Conservation (phyloP, 352 stramenopile species). For the Pythium biforme region DNA sequence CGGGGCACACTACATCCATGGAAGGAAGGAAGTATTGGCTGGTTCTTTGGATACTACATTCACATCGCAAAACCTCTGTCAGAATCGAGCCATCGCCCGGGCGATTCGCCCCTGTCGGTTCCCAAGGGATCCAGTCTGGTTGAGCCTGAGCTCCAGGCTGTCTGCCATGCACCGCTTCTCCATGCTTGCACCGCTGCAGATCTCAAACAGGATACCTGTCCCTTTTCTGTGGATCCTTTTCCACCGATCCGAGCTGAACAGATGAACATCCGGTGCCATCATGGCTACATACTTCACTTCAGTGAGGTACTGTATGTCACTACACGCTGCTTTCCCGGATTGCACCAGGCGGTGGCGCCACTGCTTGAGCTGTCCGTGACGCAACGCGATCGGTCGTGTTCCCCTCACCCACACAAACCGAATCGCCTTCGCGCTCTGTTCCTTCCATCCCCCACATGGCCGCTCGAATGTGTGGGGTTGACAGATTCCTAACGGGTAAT, state of each 20-base stretch:
- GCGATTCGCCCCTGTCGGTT: no score
- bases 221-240: background rate
- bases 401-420: background rate
- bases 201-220: background rate
- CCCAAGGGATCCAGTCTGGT: no score
- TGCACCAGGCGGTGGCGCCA: background rate
- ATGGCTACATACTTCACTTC: slow-evolving; percentile 23
- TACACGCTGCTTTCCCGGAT: background rate
- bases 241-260: background rate
- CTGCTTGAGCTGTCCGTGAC: background rate
- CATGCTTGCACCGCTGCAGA: slow-evolving; percentile 6
- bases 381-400: background rate
- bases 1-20: no score
- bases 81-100: no score
- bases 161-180: slow-evolving; percentile 1
- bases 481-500: background rate
- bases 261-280: background rate
- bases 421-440: background rate
- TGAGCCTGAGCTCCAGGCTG: no score
- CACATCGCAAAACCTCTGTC: no score
- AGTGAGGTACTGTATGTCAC: slow-evolving; percentile 16
- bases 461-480: background rate
- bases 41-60: no score
- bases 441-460: slow-evolving; percentile 1
- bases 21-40: no score